phyloP scores from a whole-genome alignment of 768 basidiomycete species.

The Lactarius trivialis region DNA sequence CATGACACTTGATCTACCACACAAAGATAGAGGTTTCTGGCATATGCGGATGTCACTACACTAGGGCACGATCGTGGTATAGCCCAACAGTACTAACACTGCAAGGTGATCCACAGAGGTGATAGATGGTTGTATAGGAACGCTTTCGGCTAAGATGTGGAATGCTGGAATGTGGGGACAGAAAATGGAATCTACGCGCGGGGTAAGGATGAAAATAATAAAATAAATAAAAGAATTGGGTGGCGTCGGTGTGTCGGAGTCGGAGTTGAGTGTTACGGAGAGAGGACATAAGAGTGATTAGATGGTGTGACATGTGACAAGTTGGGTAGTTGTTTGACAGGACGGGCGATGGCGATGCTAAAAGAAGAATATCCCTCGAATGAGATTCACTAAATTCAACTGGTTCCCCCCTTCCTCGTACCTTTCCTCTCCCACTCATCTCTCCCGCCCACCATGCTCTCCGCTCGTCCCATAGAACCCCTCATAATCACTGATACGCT shows the following conservation, averaged over 20 bases:
- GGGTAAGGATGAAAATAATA: not conserved
- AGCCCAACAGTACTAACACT: not conserved
- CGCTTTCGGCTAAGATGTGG: not conserved
- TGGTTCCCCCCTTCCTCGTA: not conserved
- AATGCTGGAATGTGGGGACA: not conserved
- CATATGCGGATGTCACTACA: not conserved
- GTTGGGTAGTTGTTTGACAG: not conserved
- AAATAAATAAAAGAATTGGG: not conserved
- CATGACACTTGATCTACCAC: not conserved
- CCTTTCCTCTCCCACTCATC: constrained; percentile 5
- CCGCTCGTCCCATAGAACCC: not conserved
- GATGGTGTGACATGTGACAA: not conserved
- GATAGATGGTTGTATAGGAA: not conserved
- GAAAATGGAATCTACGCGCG: not conserved
- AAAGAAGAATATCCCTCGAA: not conserved
- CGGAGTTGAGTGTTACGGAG: too few relatives aligned
- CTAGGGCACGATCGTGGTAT: not conserved
- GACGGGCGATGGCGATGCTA: not conserved
- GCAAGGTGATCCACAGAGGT: too few relatives aligned
- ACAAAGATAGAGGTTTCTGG: not conserved
- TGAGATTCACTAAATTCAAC: not conserved
- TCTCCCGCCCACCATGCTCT: constrained; percentile 3
- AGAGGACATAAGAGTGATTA: not conserved
- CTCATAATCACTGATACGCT: constrained; percentile 32
- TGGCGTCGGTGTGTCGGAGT: not conserved